A percentile compares a stretch with the other conserved stretches of the same genome.
phyloP scores from a whole-genome alignment of 2,329 filamentous ascomycete species.

The Cyanodermella asteris region DNA sequence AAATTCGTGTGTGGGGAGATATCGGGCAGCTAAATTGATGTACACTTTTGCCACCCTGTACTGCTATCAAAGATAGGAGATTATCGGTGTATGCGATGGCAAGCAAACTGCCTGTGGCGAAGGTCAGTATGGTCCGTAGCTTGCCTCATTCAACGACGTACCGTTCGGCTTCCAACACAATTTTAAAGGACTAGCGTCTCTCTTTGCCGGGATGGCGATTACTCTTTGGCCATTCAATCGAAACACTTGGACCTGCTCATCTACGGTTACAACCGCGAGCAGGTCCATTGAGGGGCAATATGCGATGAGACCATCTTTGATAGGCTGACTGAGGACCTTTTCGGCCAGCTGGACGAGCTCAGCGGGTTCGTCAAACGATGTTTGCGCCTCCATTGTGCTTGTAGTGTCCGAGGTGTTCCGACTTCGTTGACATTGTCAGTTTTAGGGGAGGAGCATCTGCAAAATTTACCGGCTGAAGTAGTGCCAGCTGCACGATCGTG shows the following conservation, averaged over 20 bases:
- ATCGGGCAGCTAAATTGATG: constrained; percentile 27
- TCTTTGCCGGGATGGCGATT: constrained; percentile 25
- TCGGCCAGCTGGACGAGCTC: constrained; percentile 17
- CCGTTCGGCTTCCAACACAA: constrained; percentile 57
- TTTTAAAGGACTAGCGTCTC: constrained; percentile 19
- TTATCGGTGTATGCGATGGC: constrained; percentile 72
- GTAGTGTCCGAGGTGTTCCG: too few relatives aligned
- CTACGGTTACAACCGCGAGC: constrained; percentile 46
- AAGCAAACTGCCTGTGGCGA: constrained; percentile 18
- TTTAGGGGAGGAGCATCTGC: too few relatives aligned
- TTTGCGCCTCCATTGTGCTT: neutral
- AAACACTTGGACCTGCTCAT: constrained; percentile 51
- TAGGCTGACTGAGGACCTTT: constrained; percentile 15
- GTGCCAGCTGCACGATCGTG: too few relatives aligned
- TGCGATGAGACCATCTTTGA: constrained; percentile 35
- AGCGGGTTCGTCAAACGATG: too few relatives aligned
- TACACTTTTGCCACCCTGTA: constrained; percentile 62
- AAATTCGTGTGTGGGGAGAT: constrained; percentile 13
- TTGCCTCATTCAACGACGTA: constrained; percentile 15
- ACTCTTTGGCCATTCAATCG: constrained; percentile 54
- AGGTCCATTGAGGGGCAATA: constrained; percentile 77
- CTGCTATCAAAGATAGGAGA: constrained; percentile 49
- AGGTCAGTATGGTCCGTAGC: constrained; percentile 2
- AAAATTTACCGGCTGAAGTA: too few relatives aligned
- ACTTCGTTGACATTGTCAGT: too few relatives aligned